phyloP scores from a whole-genome alignment of 129 eudicot species.

The Smallanthus sonchifolius region DNA sequence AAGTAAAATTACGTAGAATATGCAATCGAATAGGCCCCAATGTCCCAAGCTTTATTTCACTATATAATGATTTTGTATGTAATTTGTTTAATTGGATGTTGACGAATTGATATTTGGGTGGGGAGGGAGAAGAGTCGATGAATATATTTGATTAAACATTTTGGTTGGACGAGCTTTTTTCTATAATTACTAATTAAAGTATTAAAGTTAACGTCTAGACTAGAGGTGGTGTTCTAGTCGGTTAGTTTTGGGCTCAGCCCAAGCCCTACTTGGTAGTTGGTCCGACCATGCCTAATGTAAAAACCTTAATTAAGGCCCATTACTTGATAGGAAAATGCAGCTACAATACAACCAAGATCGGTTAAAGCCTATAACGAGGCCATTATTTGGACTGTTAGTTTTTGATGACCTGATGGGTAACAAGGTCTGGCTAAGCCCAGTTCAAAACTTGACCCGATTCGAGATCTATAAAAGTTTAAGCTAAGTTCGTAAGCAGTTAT shows the following conservation, averaged over 20 bases:
- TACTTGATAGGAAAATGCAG: not conserved
- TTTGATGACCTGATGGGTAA: no score
- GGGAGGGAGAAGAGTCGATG: not conserved
- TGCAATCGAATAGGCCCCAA: not conserved
- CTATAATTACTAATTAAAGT: not conserved
- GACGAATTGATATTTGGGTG: not conserved
- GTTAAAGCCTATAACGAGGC: no score
- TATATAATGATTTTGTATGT: not conserved
- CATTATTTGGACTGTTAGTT: no score
- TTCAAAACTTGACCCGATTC: no score
- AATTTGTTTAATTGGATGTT: conserved; percentile 13
- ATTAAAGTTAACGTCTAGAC: not conserved
- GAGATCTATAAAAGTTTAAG: no score
- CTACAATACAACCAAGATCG: not conserved
- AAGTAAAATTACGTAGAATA: no score
- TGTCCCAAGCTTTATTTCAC: conserved; percentile 7
- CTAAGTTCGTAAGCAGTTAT: no score
- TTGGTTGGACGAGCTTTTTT: not conserved
- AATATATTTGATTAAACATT: not conserved
- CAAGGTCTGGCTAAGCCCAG: no score
- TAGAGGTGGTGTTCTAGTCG: not conserved
- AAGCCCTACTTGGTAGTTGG: not conserved
- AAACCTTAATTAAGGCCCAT: not conserved
- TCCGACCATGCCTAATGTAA: not conserved
- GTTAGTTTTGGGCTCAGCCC: conserved; percentile 7